Percentiles rank a stretch among this genome's conserved stretches.
Evolutionary conservation across 257 asterid genomes (phyloP).

Genomic region (Solanum microdontum): DNA sequence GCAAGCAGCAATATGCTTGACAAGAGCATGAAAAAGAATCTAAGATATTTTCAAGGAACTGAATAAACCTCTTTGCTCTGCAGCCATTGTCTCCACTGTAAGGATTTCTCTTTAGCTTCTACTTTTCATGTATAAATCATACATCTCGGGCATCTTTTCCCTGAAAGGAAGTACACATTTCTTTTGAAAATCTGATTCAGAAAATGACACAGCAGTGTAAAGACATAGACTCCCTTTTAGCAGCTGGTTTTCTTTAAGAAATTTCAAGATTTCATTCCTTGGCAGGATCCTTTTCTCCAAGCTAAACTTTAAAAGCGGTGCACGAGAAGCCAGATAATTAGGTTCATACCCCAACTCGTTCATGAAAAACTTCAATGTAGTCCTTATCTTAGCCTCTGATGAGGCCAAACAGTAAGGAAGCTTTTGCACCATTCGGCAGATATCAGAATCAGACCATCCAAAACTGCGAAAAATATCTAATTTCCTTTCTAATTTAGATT

Average conservation of each 20-base stretch:
- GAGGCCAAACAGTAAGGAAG: not conserved
- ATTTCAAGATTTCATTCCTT: not conserved
- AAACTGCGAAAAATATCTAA: not conserved
- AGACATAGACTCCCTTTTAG: not conserved
- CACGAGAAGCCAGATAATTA: not conserved
- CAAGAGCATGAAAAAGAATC: not conserved
- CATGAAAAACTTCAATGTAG: not conserved
- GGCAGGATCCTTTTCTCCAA: not conserved
- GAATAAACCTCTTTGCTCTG: not conserved
- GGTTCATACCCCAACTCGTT: not conserved
- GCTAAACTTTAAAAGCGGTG: not conserved
- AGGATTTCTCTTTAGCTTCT: not conserved
- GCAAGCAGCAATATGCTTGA: not conserved
- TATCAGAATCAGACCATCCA: conserved; percentile 4
- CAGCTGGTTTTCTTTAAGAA: not conserved
- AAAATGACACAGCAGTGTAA: not conserved
- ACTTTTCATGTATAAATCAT: not conserved
- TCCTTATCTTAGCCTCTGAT: not conserved
- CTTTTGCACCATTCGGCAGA: not conserved
- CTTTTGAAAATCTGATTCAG: not conserved
- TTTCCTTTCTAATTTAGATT: not conserved
- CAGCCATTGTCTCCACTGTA: not conserved
- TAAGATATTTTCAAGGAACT: not conserved
- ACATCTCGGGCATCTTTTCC: not conserved
- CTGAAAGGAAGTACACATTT: not conserved